phyloP scores from a whole-genome alignment of 768 basidiomycete species.

The Mycena olivaceomarginata region DNA sequence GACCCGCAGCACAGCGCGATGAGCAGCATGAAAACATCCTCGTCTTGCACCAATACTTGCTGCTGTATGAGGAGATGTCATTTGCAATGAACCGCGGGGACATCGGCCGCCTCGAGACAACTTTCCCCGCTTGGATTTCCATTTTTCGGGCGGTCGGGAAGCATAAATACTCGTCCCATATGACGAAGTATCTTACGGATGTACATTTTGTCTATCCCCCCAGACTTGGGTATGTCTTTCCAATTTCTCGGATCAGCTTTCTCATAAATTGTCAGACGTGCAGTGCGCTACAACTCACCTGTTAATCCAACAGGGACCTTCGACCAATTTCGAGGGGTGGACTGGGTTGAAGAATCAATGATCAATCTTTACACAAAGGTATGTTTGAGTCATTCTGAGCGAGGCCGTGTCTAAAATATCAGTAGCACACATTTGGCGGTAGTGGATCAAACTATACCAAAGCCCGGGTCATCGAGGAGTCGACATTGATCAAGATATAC shows the following conservation, averaged over 20 bases:
- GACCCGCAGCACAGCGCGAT: slow-evolving; percentile 40
- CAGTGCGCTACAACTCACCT: not conserved
- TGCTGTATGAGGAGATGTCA: slow-evolving; percentile 57
- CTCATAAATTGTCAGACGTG: not conserved
- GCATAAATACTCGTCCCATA: slow-evolving; percentile 50
- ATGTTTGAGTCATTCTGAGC: not conserved
- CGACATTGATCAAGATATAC: not conserved
- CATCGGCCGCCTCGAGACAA: slow-evolving; percentile 47
- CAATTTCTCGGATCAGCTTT: not conserved
- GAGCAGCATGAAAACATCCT: slow-evolving; percentile 51
- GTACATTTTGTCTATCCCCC: not conserved
- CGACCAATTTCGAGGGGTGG: not conserved
- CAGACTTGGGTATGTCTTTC: not conserved
- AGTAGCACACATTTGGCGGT: not conserved
- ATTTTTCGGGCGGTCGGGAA: slow-evolving; percentile 51
- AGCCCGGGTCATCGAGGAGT: too few species aligned
- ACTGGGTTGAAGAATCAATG: not conserved
- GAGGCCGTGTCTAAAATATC: not conserved
- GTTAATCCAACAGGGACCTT: not conserved
- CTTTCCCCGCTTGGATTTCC: slow-evolving; percentile 42
- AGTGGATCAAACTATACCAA: not conserved
- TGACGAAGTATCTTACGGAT: not conserved
- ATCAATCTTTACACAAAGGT: not conserved
- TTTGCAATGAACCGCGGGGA: slow-evolving; percentile 52
- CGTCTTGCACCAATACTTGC: slow-evolving; percentile 50